Percentiles rank a stretch among this genome's conserved stretches.
phyloP scores from a whole-genome alignment of 2,329 filamentous ascomycete species.

The Cercospora sojina region DNA sequence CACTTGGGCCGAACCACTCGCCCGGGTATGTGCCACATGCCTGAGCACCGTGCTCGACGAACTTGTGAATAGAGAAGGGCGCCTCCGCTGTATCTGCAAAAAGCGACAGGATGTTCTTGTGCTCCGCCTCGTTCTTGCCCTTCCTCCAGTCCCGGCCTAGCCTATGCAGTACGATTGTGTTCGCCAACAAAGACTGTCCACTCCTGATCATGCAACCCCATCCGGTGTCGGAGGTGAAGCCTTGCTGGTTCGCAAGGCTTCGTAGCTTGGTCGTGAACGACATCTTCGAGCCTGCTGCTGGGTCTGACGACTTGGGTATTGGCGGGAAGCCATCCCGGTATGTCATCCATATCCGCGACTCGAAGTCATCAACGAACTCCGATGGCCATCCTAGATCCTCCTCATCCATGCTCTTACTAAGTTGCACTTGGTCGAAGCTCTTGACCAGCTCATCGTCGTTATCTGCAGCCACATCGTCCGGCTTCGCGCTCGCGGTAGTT shows the following conservation, averaged over 20 bases:
- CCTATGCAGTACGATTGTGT: constrained; percentile 69
- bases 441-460: constrained; percentile 31
- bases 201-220: constrained; percentile 99
- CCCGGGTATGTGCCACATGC: constrained; percentile 93
- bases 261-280: constrained; percentile 83
- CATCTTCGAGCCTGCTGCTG: constrained; percentile 67
- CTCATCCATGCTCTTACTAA: constrained; percentile 36
- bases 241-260: constrained; percentile 72
- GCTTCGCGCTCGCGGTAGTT: constrained; percentile 24
- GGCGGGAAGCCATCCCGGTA: constrained; percentile 83
- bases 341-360: constrained; percentile 92
- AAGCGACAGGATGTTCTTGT: constrained; percentile 70
- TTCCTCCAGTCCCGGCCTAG: constrained; percentile 86
- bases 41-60: constrained; percentile 81
- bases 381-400: constrained; percentile 69
- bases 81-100: constrained; percentile 86
- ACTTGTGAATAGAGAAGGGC: constrained; percentile 92
- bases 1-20: constrained; percentile 98
- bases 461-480: constrained; percentile 21
- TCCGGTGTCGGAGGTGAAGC: constrained; percentile 89
- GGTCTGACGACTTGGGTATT: constrained; percentile 76
- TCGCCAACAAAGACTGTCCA: constrained; percentile 88
- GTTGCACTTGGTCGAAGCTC: constrained; percentile 32
- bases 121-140: constrained; percentile 55
- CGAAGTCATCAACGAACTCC: constrained; percentile 86